Evolutionary conservation across 495 filamentous ascomycete species (phyloP).

Genomic region (Penicilliopsis zonata): DNA sequence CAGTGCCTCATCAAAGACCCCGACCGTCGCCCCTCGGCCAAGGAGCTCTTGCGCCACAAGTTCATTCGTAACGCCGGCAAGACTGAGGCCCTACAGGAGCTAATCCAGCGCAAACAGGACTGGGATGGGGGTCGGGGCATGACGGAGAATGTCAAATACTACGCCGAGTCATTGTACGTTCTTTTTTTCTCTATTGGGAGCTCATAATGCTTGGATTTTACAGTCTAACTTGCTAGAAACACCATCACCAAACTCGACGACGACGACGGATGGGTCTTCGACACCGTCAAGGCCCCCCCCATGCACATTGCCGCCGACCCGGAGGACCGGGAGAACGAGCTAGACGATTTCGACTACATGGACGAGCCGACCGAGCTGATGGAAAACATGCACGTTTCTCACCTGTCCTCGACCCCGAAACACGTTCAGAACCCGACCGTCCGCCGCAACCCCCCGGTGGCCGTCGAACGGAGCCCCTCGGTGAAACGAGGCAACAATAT

Average conservation of each 20-base stretch:
- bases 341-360: slow-evolving; percentile 13
- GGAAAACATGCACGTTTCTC: slow-evolving; percentile 27
- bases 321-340: slow-evolving; percentile 20
- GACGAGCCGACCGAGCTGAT: slow-evolving; percentile 28
- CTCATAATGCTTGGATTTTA: not conserved
- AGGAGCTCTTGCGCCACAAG: slow-evolving; percentile 78
- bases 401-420: slow-evolving; percentile 22
- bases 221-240: slow-evolving; percentile 24
- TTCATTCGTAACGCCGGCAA: slow-evolving; percentile 82
- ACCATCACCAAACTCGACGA: slow-evolving; percentile 46
- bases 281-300: slow-evolving; percentile 67
- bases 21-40: slow-evolving; percentile 70
- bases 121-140: slow-evolving; percentile 56
- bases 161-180: slow-evolving; percentile 73
- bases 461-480: slow-evolving; percentile 30
- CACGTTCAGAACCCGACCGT: slow-evolving; percentile 34
- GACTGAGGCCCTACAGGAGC: slow-evolving; percentile 71
- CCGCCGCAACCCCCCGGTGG: slow-evolving; percentile 43
- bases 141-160: slow-evolving; percentile 58
- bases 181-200: slow-evolving; percentile 3
- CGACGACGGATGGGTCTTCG: slow-evolving; percentile 91
- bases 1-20: slow-evolving; percentile 87
- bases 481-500: no score
- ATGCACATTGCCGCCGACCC: slow-evolving; percentile 30
- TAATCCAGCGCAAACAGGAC: slow-evolving; percentile 74